Base-by-base conservation (phyloP, 106 monocot genomes). In the Agapanthus africanus region DNA sequence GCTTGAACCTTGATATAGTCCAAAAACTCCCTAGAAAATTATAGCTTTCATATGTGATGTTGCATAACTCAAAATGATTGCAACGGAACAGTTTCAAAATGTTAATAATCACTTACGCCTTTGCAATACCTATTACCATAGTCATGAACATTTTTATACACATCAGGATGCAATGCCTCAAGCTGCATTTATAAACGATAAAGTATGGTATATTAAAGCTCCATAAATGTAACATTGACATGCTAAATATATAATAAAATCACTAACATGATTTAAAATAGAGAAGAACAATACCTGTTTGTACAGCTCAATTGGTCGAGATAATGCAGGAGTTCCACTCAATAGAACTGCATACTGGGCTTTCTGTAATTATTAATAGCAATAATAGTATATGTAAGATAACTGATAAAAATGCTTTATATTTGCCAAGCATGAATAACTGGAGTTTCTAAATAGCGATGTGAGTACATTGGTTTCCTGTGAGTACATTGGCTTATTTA, bases 251-350 rank as follows among this genome's bases (percentile, higher is more conserved):
- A 34, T 26, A 22, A 47, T 59, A 63, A 3, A 61, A 66, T 11
- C 22, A 56, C 0, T 5, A 54, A 13, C 4, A 11, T 26, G 36
- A 21, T 37, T 16, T 4, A 13, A 13, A 19, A 51, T 35, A 25
- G 25, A 63, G 39, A 66, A 19, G 3, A 22, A 14, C 6, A 26
- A n/a, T n/a, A 97, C 95, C 97, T 99, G 97, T 72, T 89, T 99
- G 71, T 87, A 90, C 69, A 99, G 73, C 74, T 99, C 97, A 74
- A 99, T 99, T 52, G 97, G 97, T 34, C 97, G 83, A 40, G 97
- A 99, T 69, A 92, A 83, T 63, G 97, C 97, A 73, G 97, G 97
- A 67, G 97, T 99, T 33, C 97, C 97, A 72, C 89, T 88, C 11
- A 99, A 81, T 71, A 99, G 69, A 81, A 99, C 79, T 68, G 79